Base-by-base conservation (phyloP, 2,329 filamentous ascomycete species). In the Nigrospora sphaerica region DNA sequence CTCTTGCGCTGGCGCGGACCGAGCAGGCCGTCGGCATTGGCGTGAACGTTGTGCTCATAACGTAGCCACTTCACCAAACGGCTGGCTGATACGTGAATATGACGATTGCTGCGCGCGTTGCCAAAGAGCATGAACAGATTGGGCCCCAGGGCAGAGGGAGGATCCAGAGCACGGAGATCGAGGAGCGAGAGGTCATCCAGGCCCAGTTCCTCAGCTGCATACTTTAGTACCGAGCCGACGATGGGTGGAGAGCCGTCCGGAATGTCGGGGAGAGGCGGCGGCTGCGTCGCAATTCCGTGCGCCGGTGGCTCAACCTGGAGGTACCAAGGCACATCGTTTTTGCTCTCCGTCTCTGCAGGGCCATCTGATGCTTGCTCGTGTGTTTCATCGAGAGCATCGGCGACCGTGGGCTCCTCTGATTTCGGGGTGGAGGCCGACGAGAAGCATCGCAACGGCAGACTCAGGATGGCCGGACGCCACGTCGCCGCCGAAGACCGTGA, bases 81-180 rank as follows among this genome's bases (percentile, higher is more conserved):
- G 60, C 95, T 90, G 0, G 91, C 89, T 1, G 88, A 88, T 18
- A 95, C 85, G 60, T 95, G 92, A 33, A 98, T 73, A 69, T 98
- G 93, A 44, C 92, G 90, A 64, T 96, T 88, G 57, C 88, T 95
- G 48, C 93, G 85, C 13, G 92, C 88, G 10, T 90, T 95, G 36
- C 86, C 90, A 52, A 98, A 81, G 31, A 98, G 69, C 93, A 97
- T 97, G 45, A 98, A 77, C 28, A 96, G 75, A 57, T 92, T 91
- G 2, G 88, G 81, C 2, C 93, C 93, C 1, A 98, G 76, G 0
- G 91, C 91, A 1, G 92, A 84, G 0, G 91, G 87, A 1, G 91
- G 90, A 56, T 96, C 87, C 42, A 97, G 75, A 34, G 80, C 71
- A 47, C 93, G 88, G 32, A 98, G 74, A 60, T 98, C 93, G 41